Evolutionary conservation across 176 grass and related monocot species (phyloP).

Genomic region (Phyllostachys edulis): DNA sequence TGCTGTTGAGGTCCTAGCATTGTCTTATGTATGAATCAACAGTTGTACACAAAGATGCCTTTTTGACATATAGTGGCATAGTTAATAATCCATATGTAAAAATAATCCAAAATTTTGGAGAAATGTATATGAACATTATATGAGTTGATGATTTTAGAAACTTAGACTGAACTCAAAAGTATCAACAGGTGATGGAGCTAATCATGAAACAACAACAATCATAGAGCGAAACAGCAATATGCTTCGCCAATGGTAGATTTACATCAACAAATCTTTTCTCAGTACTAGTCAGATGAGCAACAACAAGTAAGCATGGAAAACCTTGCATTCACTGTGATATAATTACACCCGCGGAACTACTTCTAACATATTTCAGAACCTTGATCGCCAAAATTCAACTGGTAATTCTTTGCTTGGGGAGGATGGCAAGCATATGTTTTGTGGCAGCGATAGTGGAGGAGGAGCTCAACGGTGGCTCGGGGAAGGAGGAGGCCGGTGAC

Average conservation of each 20-base stretch:
- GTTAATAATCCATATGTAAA: constrained; percentile 5
- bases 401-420: too few relatives aligned
- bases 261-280: neutral
- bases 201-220: neutral
- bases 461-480: too few relatives aligned
- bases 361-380: constrained; percentile 1
- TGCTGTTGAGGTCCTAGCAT: neutral
- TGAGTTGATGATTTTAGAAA: neutral
- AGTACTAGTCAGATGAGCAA: neutral
- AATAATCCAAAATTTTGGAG: neutral
- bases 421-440: too few relatives aligned
- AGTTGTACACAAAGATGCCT: constrained; percentile 26
- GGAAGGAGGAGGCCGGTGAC: too few relatives aligned
- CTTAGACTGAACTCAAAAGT: neutral
- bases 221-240: neutral
- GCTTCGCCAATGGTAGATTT: neutral
- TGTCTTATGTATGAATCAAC: constrained; percentile 24
- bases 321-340: neutral
- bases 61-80: constrained; percentile 11
- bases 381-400: neutral
- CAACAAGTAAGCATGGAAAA: neutral
- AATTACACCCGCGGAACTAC: neutral
- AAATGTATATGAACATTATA: neutral
- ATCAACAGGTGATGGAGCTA: neutral
- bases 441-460: too few relatives aligned